phyloP scores from a whole-genome alignment of 306 rosid genomes.

The Cyamopsis tetragonoloba region DNA sequence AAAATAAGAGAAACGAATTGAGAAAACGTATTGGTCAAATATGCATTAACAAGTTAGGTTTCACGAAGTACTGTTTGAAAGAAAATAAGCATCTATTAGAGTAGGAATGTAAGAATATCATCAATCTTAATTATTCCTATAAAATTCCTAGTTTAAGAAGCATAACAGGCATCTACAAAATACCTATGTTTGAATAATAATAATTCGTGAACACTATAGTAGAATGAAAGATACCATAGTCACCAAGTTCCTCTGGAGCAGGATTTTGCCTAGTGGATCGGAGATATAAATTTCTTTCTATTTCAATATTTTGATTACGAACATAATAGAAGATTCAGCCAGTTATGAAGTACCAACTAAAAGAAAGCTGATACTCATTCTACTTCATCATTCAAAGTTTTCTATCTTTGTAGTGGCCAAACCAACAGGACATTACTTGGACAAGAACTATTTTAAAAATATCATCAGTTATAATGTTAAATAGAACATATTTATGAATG shows the following conservation, averaged over 20 bases:
- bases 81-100: background rate
- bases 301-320: background rate
- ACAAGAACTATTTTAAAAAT: background rate
- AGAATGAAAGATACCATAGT: background rate
- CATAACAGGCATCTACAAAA: background rate
- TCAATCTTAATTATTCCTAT: background rate
- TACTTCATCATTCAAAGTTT: background rate
- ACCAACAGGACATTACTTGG: background rate
- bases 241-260: background rate
- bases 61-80: background rate
- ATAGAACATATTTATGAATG: background rate
- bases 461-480: background rate
- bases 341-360: background rate
- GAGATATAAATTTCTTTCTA: background rate
- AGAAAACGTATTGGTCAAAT: background rate
- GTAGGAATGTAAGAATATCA: background rate
- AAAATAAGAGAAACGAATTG: background rate
- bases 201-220: background rate
- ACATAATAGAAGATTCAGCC: slow-evolving; percentile 7
- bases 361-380: background rate
- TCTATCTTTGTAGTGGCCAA: background rate
- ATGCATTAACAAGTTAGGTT: background rate
- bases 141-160: background rate
- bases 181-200: background rate
- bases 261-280: slow-evolving; percentile 9